These are phyloP conservation scores for Cryptococcus jaspeensis DNA, from an alignment of 1,284 basidiomycete genomes.

Conservation along the genomic window DNA sequence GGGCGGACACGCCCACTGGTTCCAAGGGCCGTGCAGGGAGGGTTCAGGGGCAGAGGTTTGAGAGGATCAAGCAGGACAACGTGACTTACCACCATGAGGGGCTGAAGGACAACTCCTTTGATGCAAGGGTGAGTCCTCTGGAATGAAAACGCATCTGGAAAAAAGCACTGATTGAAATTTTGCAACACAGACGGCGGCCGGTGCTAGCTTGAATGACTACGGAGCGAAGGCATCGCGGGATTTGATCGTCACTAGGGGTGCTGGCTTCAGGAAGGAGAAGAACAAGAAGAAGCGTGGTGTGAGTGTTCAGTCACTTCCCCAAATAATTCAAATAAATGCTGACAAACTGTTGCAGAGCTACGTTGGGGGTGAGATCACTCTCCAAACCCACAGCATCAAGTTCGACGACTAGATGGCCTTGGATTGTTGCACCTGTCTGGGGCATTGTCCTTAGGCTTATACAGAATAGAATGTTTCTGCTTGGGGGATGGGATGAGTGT, in stretches of 20 bases:
- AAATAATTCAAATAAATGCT: neutral
- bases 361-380: conserved; percentile 85
- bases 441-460: too few species aligned
- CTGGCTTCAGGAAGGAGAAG: conserved; percentile 96
- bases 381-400: conserved; percentile 81
- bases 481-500: neutral
- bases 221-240: conserved; percentile 82
- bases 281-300: conserved; percentile 96
- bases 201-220: conserved; percentile 68
- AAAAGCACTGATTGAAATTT: neutral
- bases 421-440: neutral
- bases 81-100: conserved; percentile 61
- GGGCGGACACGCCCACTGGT: conserved; percentile 18
- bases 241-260: conserved; percentile 87
- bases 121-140: conserved; percentile 63
- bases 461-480: too few species aligned
- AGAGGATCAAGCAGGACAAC: conserved; percentile 72
- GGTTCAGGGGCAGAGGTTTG: conserved; percentile 62
- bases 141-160: neutral
- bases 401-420: conserved; percentile 56
- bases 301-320: too few species aligned
- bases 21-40: conserved; percentile 27
- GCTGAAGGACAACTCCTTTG: conserved; percentile 78
- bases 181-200: conserved; percentile 57
- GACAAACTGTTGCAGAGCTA: conserved; percentile 58